phyloP scores from a whole-genome alignment of 495 filamentous ascomycete species.

The Clohesyomyces aquaticus region DNA sequence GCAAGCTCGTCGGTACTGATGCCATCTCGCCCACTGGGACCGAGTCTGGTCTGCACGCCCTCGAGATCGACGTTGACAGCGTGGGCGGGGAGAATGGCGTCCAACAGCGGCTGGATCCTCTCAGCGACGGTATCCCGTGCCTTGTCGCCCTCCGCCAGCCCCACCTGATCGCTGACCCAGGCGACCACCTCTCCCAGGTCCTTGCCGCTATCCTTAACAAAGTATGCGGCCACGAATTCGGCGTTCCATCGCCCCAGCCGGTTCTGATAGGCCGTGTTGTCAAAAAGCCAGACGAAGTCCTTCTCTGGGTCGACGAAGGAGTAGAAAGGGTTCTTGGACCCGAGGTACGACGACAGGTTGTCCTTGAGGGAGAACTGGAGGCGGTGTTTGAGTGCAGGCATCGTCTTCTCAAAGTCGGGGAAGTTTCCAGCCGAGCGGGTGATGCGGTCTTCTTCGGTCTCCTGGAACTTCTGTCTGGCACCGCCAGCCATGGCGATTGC shows the following conservation, averaged over 20 bases:
- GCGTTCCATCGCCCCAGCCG: conserved; percentile 63
- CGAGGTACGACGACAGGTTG: conserved; percentile 53
- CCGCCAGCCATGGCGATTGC: conserved; percentile 25
- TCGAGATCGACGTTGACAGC: conserved; percentile 63
- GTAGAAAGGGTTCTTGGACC: conserved; percentile 48
- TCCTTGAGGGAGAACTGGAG: conserved; percentile 37
- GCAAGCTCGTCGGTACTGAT: conserved; percentile 64
- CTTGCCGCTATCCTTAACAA: conserved; percentile 68
- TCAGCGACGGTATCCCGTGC: conserved; percentile 68
- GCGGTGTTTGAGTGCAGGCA: conserved; percentile 34
- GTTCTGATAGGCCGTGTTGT: conserved; percentile 79
- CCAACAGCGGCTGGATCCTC: conserved; percentile 75
- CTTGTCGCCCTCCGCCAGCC: conserved; percentile 63
- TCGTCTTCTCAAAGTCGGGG: conserved; percentile 36
- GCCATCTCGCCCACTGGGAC: conserved; percentile 70
- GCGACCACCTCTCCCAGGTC: conserved; percentile 69
- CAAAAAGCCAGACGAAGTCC: conserved; percentile 84
- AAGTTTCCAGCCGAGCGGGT: conserved; percentile 27
- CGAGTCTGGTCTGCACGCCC: conserved; percentile 53
- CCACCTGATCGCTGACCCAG: conserved; percentile 70
- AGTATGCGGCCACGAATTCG: conserved; percentile 80
- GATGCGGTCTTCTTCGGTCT: conserved; percentile 32
- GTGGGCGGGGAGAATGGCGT: conserved; percentile 70
- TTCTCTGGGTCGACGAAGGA: conserved; percentile 51
- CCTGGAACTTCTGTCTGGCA: conserved; percentile 29